A percentile compares a stretch with the other conserved stretches of the same genome.
These are phyloP conservation scores for Penicillium concentricum DNA, from an alignment of 2,329 filamentous ascomycete species.

Conservation along the genomic window DNA sequence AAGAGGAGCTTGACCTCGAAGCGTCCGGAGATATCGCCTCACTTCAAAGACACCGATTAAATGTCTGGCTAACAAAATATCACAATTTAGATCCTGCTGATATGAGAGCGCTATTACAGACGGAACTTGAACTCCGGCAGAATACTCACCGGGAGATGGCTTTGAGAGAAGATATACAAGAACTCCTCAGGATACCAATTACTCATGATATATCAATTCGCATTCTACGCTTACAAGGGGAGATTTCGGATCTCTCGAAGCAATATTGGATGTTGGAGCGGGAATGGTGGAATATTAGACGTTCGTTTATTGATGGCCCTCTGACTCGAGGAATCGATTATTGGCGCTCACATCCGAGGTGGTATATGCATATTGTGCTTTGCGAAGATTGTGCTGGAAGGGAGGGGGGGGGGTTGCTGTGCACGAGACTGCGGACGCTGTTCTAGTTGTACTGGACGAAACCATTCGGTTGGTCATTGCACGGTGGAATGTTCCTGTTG, in stretches of 20 bases:
- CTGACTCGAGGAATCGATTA: conserved; percentile 4
- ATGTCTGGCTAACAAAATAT: neutral
- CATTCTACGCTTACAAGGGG: no score
- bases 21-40: neutral
- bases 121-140: neutral
- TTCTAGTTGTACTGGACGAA: no score
- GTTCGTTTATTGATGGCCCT: neutral
- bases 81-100: neutral
- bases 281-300: neutral
- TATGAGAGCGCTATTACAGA: neutral
- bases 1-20: neutral
- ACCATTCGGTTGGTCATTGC: no score
- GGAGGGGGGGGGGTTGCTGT: neutral
- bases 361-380: conserved; percentile 7
- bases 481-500: no score
- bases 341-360: conserved; percentile 8
- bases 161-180: neutral
- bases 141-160: neutral
- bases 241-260: no score
- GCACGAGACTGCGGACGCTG: neutral
- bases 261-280: neutral
- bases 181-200: neutral
- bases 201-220: neutral
- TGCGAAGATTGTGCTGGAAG: neutral
- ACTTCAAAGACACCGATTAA: neutral